These are phyloP conservation scores for Serendipita sp. DNA, from an alignment of 1,284 basidiomycete genomes.

Conservation along the genomic window DNA sequence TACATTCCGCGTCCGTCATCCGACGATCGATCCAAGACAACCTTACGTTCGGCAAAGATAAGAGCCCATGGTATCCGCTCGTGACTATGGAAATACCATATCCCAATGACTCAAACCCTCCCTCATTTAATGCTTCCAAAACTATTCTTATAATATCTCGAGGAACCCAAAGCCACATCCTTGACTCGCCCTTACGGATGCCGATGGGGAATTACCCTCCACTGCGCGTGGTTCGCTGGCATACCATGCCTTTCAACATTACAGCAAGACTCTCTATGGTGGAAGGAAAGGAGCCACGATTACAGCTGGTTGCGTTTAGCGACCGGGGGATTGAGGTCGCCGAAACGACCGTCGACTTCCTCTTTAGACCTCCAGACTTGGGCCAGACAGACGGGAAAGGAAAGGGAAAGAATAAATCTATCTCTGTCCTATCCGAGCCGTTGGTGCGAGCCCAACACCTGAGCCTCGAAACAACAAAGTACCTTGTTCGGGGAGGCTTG, in stretches of 20 bases:
- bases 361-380: slow-evolving; percentile 14
- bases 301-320: slow-evolving; percentile 53
- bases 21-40: slow-evolving; percentile 37
- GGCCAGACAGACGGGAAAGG: slow-evolving; percentile 26
- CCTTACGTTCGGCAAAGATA: slow-evolving; percentile 29
- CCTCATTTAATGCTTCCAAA: slow-evolving; percentile 14
- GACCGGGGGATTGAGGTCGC: slow-evolving; percentile 57
- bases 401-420: slow-evolving; percentile 27
- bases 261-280: slow-evolving; percentile 30
- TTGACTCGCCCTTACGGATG: slow-evolving; percentile 51
- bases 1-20: slow-evolving; percentile 19
- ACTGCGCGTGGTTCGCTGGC: slow-evolving; percentile 43
- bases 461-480: slow-evolving; percentile 53
- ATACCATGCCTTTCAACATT: slow-evolving; percentile 39
- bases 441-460: slow-evolving; percentile 37
- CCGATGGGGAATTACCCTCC: slow-evolving; percentile 33
- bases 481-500: slow-evolving; percentile 48
- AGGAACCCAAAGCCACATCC: slow-evolving; percentile 50
- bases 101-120: slow-evolving; percentile 9
- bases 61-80: slow-evolving; percentile 41
- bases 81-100: slow-evolving; percentile 35
- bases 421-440: slow-evolving; percentile 14
- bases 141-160: slow-evolving; percentile 50
- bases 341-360: slow-evolving; percentile 33
- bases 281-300: slow-evolving; percentile 27